These are phyloP conservation scores for Onygenales sp. DNA, from an alignment of 2,329 filamentous ascomycete genomes.

Conservation along the genomic window DNA sequence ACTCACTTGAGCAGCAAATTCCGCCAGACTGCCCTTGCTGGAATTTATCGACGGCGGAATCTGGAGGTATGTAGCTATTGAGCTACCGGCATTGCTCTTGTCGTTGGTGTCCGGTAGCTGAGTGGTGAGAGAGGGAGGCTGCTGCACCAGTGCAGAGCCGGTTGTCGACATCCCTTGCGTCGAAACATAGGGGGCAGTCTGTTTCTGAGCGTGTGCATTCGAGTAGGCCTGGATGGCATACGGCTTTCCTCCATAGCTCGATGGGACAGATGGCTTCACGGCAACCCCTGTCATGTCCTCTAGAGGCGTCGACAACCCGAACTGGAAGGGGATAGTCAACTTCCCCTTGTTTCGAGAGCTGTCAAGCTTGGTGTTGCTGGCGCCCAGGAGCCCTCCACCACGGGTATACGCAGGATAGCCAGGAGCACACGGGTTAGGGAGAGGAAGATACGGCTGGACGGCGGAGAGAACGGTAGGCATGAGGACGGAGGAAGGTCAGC, in stretches of 20 bases:
- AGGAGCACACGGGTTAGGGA: not conserved
- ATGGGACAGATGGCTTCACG: slow-evolving; percentile 23
- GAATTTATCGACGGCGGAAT: slow-evolving; percentile 68
- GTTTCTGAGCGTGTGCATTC: slow-evolving; percentile 12
- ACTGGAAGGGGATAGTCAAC: not conserved
- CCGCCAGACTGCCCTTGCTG: slow-evolving; percentile 64
- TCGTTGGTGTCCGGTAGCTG: slow-evolving; percentile 14
- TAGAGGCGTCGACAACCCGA: slow-evolving; percentile 33
- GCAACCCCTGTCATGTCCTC: slow-evolving; percentile 34
- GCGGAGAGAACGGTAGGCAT: slow-evolving; percentile 4
- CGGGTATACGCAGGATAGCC: not conserved
- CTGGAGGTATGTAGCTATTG: slow-evolving; percentile 48
- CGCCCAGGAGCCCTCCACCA: not conserved
- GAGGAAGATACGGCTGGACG: not conserved
- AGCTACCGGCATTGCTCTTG: slow-evolving; percentile 23
- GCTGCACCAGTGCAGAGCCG: slow-evolving; percentile 9
- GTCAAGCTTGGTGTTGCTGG: slow-evolving; percentile 7
- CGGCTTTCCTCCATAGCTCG: slow-evolving; percentile 23
- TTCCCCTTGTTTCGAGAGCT: not conserved
- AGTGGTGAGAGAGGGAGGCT: slow-evolving; percentile 15
- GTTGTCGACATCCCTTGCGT: slow-evolving; percentile 4
- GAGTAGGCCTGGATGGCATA: slow-evolving; percentile 17
- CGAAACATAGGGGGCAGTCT: not conserved
- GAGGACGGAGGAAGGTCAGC: not conserved
- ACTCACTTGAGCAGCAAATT: slow-evolving; percentile 72